Conservation (phyloP, 768 basidiomycete genomes). For the Xerocomus brunneocitrinus region DNA sequence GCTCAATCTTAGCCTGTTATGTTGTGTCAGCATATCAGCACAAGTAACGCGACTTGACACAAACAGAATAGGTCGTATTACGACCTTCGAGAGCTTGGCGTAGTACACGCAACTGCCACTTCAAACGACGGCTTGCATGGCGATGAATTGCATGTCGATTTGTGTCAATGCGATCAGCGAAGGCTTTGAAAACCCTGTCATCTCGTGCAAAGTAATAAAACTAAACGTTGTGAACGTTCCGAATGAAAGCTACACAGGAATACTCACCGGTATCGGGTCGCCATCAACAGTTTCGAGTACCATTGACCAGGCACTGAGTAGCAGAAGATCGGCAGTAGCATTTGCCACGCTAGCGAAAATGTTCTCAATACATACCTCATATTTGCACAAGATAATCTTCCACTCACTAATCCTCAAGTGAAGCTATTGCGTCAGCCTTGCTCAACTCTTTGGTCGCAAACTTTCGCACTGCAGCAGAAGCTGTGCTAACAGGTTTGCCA, state of each 20-base stretch:
- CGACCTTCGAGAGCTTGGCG: slow-evolving; percentile 63
- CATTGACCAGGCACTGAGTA: slow-evolving; percentile 78
- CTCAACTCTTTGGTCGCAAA: slow-evolving; percentile 87
- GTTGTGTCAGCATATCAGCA: slow-evolving; percentile 5
- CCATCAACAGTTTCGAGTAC: slow-evolving; percentile 54
- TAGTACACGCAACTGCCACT: slow-evolving; percentile 67
- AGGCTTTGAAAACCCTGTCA: slow-evolving; percentile 75
- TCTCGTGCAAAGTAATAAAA: slow-evolving; percentile 94
- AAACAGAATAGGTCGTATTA: slow-evolving; percentile 58
- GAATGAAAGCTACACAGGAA: neutral
- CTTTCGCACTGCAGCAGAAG: slow-evolving; percentile 70
- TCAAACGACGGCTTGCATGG: slow-evolving; percentile 51
- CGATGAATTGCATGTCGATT: slow-evolving; percentile 46
- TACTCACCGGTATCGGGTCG: slow-evolving; percentile 67
- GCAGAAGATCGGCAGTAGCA: slow-evolving; percentile 77
- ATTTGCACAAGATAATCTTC: neutral
- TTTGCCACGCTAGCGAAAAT: slow-evolving; percentile 65
- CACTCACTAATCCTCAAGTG: slow-evolving; percentile 88
- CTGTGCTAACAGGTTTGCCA: slow-evolving; percentile 71
- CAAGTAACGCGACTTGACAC: slow-evolving; percentile 20
- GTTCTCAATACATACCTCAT: neutral
- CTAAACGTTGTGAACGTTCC: slow-evolving; percentile 25
- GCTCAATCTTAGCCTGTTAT: slow-evolving; percentile 57
- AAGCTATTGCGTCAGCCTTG: slow-evolving; percentile 71
- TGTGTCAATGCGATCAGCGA: slow-evolving; percentile 38